phyloP scores from a whole-genome alignment of 805 yeast species.

The Candida vartiovaarae region DNA sequence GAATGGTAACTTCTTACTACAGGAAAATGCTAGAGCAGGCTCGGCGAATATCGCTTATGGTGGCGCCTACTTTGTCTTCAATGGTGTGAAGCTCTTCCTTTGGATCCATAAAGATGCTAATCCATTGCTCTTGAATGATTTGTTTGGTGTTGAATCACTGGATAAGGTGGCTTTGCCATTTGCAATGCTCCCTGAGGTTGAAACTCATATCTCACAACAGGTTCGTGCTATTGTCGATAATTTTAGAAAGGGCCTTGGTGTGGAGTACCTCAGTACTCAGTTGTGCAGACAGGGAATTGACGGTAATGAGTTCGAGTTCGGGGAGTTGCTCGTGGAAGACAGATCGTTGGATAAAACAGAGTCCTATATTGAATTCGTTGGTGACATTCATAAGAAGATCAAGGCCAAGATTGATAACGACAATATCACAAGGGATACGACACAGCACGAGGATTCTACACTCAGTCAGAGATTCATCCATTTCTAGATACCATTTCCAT shows the following conservation, averaged over 20 bases:
- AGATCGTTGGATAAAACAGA: conserved; percentile 43
- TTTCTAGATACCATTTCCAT: conserved; percentile 2
- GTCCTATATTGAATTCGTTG: conserved; percentile 61
- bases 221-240: conserved; percentile 56
- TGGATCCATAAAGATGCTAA: conserved; percentile 69
- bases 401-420: conserved; percentile 45
- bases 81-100: conserved; percentile 52
- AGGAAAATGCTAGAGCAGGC: conserved; percentile 40
- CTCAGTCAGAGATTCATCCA: conserved; percentile 16
- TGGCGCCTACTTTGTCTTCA: conserved; percentile 73
- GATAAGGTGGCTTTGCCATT: conserved; percentile 20
- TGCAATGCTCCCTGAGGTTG: conserved; percentile 60
- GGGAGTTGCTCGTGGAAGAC: conserved; percentile 69
- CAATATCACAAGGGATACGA: conserved; percentile 15
- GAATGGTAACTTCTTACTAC: conserved; percentile 40
- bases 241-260: conserved; percentile 39
- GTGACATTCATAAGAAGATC: conserved; percentile 59
- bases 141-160: conserved; percentile 54
- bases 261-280: conserved; percentile 41
- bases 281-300: conserved; percentile 62
- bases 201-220: conserved; percentile 62
- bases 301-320: conserved; percentile 36
- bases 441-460: conserved; percentile 21
- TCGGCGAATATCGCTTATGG: conserved; percentile 42
- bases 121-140: conserved; percentile 59